Base-by-base conservation (phyloP, 1,284 basidiomycete species). In the Albatrellus sp. region DNA sequence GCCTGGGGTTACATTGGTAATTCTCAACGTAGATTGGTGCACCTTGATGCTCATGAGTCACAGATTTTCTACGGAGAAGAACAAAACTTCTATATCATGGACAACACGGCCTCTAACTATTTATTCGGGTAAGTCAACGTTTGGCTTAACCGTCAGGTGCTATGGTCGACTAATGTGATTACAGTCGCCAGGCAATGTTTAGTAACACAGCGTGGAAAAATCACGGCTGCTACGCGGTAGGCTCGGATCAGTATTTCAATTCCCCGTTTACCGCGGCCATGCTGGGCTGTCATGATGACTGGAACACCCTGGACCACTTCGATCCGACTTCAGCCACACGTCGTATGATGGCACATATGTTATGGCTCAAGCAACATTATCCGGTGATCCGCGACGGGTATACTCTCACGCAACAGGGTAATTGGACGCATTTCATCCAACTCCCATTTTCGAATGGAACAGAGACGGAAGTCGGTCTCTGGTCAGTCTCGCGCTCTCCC, bases 221-320 rank as follows among this genome's bases (percentile, higher is more conserved):
- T 36, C 90, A 94, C 59, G 90, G 90, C 9, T 93, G 90, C 61
- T 93, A 93, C 63, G 71, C 69, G 44, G 75, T 92, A 32, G 90
- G 90, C 28, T 91, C 90, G 4, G 72, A 77, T 49, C 90, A 93
- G 57, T 93, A 90, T 65, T 93, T 80, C 70, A 86, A 91, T 61
- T 85, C 91, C 73, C 83, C 84, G 2, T 68, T 92, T 50, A 81
- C 86, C 48, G 80, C 77, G 53, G 66, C 83, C 5, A 59, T 89
- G 32, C 66, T 87, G 17, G 90, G 89, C 43, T 94, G 90, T 58
- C 55, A 81, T 46, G 88, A 93, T 57, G 78, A 84, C 53, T 89
- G 84, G 85, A 91, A 92, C 58, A 76, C 83, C 2, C 74, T 91
- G 17, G 90, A 94, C 57, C 90, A 93, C 60, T 92, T 93, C 59